Evolutionary conservation across 169 alveolate genomes (phyloP).

Genomic region (Eimeria falciformis): DNA sequence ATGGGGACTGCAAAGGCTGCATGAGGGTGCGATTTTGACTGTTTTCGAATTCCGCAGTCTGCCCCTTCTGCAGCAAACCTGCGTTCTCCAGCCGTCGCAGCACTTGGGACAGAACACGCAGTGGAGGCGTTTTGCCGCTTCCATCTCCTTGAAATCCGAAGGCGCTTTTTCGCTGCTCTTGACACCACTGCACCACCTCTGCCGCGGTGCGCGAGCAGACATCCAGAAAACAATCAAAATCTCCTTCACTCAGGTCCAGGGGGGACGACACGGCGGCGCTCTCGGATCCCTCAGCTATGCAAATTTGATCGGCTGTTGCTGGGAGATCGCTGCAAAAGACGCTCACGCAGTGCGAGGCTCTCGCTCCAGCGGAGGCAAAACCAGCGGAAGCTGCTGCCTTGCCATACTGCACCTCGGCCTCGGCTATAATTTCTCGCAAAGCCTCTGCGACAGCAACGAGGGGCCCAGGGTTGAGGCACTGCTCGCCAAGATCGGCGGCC

Average conservation of each 20-base stretch:
- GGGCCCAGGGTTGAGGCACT: constrained; percentile 33
- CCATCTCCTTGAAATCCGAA: not conserved
- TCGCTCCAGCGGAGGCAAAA: not conserved
- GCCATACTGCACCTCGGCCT: constrained; percentile 26
- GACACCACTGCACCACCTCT: constrained; percentile 31
- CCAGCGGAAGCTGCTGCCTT: constrained; percentile 38
- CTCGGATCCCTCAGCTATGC: not conserved
- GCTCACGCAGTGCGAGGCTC: not conserved
- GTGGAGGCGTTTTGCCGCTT: not conserved
- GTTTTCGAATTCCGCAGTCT: not conserved
- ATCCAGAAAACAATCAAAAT: not conserved
- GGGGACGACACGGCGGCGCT: not conserved
- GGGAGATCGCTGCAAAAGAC: not conserved
- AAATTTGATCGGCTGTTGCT: not conserved
- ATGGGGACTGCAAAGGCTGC: not conserved
- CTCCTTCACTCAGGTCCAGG: not conserved
- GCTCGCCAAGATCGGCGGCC: constrained; percentile 15
- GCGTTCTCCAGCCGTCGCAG: constrained; percentile 6
- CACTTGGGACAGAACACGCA: not conserved
- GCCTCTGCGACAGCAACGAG: constrained; percentile 60
- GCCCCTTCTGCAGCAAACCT: not conserved
- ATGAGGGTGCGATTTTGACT: not conserved
- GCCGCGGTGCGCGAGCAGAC: constrained; percentile 35
- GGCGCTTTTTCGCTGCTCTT: constrained; percentile 10
- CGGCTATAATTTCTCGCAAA: constrained; percentile 7